Percentiles rank a stretch among this genome's conserved stretches.
phyloP scores from a whole-genome alignment of 2,329 filamentous ascomycete species.

The Pseudogymnoascus sp. region DNA sequence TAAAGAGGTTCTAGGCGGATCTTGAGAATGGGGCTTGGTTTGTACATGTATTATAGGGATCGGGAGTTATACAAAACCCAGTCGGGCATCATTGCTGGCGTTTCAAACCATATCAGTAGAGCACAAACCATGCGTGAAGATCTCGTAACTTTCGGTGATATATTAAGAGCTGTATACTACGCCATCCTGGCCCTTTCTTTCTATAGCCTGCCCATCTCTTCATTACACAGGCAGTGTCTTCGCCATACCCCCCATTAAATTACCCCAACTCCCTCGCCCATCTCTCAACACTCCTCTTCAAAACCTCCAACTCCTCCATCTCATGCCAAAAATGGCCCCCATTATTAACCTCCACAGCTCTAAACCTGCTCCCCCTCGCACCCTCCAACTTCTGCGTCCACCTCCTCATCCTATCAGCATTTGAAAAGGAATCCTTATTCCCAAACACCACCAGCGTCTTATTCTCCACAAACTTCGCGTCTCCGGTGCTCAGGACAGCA shows the following conservation, averaged over 20 bases:
- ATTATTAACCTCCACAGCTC: slow-evolving; percentile 37
- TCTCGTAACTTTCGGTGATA: background rate
- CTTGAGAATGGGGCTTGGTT: background rate
- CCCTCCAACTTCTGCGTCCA: slow-evolving; percentile 55
- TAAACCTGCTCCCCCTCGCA: slow-evolving; percentile 26
- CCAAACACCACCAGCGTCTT: slow-evolving; percentile 68
- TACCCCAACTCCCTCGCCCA: background rate
- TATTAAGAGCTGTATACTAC: background rate
- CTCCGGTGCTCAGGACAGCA: slow-evolving; percentile 25
- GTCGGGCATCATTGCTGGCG: slow-evolving; percentile 8
- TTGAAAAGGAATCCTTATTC: slow-evolving; percentile 66
- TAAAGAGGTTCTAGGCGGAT: background rate
- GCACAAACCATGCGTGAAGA: background rate
- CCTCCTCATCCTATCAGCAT: slow-evolving; percentile 52
- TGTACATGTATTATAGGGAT: slow-evolving; percentile 7
- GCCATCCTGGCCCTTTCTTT: background rate
- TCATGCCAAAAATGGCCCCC: slow-evolving; percentile 48
- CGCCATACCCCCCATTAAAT: background rate
- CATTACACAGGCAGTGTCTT: background rate
- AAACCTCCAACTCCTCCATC: slow-evolving; percentile 9
- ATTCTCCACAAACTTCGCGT: slow-evolving; percentile 50
- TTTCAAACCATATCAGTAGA: background rate
- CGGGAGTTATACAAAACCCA: background rate
- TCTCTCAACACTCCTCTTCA: background rate
- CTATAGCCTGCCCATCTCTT: background rate